Conservation (phyloP, 257 asterid species). For the Henckelia pumila region DNA sequence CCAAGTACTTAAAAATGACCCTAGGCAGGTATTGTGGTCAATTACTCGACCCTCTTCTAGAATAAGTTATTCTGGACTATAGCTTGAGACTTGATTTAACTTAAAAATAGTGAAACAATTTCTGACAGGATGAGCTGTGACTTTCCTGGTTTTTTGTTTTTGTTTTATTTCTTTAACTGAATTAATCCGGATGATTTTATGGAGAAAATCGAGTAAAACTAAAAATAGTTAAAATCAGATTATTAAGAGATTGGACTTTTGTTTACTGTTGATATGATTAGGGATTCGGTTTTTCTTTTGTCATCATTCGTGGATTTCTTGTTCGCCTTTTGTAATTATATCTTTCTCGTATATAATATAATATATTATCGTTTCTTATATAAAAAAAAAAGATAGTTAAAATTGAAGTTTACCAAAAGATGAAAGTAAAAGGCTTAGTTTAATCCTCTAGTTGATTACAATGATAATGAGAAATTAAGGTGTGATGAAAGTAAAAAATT, state of each 20-base stretch:
- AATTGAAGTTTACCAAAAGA: not conserved
- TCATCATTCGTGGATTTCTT: too few relatives aligned
- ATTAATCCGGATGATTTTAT: not conserved
- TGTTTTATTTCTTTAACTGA: not conserved
- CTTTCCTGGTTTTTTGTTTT: not conserved
- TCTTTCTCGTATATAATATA: too few relatives aligned
- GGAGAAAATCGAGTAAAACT: too few relatives aligned
- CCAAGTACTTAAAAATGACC: not conserved
- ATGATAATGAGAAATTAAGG: conserved; percentile 8
- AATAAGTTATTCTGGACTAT: not conserved
- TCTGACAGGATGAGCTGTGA: conserved; percentile 1
- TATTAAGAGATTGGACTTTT: too few relatives aligned
- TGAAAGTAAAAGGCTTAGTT: not conserved
- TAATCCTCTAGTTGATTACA: not conserved
- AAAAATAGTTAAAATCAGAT: too few relatives aligned
- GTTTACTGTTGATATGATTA: too few relatives aligned
- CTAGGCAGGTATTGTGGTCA: not conserved
- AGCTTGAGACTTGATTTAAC: not conserved
- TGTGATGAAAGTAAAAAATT: not conserved
- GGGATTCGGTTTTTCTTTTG: too few relatives aligned
- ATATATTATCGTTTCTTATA: too few relatives aligned
- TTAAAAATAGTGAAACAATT: not conserved
- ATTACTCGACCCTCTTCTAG: not conserved
- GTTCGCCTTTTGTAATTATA: too few relatives aligned
- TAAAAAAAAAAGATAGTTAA: too few relatives aligned